phyloP scores from a whole-genome alignment of 495 filamentous ascomycete species.

The Aspergillus nanangensis region DNA sequence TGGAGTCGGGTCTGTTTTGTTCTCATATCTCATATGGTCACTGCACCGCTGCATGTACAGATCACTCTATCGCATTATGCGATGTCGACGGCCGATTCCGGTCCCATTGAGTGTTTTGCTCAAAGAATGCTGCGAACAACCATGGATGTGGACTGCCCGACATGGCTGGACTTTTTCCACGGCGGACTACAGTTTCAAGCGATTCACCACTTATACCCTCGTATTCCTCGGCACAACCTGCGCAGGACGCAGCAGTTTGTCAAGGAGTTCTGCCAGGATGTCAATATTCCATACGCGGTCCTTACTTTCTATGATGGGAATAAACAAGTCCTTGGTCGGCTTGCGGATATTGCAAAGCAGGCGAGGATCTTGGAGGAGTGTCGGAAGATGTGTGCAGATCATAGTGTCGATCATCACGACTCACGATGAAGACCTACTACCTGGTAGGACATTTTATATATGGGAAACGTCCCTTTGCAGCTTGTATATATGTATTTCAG shows the following conservation, averaged over 20 bases:
- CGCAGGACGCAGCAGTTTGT: slow-evolving; percentile 77
- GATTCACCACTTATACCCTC: slow-evolving; percentile 89
- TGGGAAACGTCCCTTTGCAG: too few relatives aligned
- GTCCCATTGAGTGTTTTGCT: slow-evolving; percentile 82
- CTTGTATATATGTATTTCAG: too few relatives aligned
- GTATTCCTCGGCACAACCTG: slow-evolving; percentile 91
- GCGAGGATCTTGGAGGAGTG: slow-evolving; percentile 87
- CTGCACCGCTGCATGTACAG: slow-evolving; percentile 86
- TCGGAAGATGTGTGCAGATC: slow-evolving; percentile 54
- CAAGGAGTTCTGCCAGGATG: slow-evolving; percentile 83
- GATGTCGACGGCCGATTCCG: slow-evolving; percentile 91
- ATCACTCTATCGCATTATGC: slow-evolving; percentile 96
- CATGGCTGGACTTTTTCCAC: slow-evolving; percentile 95
- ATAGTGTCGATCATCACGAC: slow-evolving; percentile 33
- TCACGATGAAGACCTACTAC: too few relatives aligned
- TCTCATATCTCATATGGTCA: slow-evolving; percentile 81
- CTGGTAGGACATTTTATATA: too few relatives aligned
- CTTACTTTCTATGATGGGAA: slow-evolving; percentile 95
- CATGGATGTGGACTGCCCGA: slow-evolving; percentile 97
- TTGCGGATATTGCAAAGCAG: slow-evolving; percentile 88
- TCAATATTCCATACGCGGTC: slow-evolving; percentile 87
- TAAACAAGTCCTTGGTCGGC: slow-evolving; percentile 74
- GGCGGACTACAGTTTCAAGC: slow-evolving; percentile 96
- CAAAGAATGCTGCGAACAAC: slow-evolving; percentile 97
- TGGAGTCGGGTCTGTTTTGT: slow-evolving; percentile 70